phyloP scores from a whole-genome alignment of 1,139 yeast genomes.

The Suhomyces choctaworum region DNA sequence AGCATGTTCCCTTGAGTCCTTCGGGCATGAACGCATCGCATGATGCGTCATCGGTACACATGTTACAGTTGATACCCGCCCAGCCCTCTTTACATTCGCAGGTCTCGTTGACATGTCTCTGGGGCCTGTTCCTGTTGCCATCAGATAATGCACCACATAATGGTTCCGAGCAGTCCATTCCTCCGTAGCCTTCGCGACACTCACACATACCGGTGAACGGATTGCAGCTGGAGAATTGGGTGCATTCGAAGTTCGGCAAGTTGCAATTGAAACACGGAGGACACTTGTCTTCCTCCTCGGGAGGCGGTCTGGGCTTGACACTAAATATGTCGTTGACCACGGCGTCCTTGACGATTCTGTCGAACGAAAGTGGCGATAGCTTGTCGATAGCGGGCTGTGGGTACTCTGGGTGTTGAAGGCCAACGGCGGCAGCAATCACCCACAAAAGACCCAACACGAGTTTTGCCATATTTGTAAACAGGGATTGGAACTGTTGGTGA shows the following conservation, averaged over 20 bases:
- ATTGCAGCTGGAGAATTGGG: slow-evolving; percentile 86
- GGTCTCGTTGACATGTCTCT: slow-evolving; percentile 47
- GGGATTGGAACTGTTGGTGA: neutral
- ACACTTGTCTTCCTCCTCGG: slow-evolving; percentile 47
- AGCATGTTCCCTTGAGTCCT: slow-evolving; percentile 85
- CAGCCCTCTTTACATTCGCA: slow-evolving; percentile 86
- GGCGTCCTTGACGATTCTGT: slow-evolving; percentile 27
- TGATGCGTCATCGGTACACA: slow-evolving; percentile 68
- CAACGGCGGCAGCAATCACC: slow-evolving; percentile 5
- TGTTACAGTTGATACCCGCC: slow-evolving; percentile 91
- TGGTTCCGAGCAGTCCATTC: slow-evolving; percentile 87
- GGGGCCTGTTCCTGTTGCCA: slow-evolving; percentile 63
- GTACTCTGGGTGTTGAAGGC: neutral
- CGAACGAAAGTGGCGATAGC: slow-evolving; percentile 17
- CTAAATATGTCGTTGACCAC: slow-evolving; percentile 31
- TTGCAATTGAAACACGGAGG: slow-evolving; percentile 95
- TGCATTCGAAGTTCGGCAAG: slow-evolving; percentile 85
- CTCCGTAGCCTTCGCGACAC: slow-evolving; percentile 91
- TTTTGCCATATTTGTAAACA: neutral
- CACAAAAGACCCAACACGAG: neutral
- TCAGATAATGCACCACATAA: slow-evolving; percentile 79
- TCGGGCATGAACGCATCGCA: slow-evolving; percentile 91
- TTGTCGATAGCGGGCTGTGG: neutral
- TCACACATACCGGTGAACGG: slow-evolving; percentile 88
- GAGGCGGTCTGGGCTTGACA: slow-evolving; percentile 11